A percentile compares a stretch with the other conserved stretches of the same genome.
Conservation (phyloP, 768 basidiomycete genomes). For the Podaxis mareebaensis region DNA sequence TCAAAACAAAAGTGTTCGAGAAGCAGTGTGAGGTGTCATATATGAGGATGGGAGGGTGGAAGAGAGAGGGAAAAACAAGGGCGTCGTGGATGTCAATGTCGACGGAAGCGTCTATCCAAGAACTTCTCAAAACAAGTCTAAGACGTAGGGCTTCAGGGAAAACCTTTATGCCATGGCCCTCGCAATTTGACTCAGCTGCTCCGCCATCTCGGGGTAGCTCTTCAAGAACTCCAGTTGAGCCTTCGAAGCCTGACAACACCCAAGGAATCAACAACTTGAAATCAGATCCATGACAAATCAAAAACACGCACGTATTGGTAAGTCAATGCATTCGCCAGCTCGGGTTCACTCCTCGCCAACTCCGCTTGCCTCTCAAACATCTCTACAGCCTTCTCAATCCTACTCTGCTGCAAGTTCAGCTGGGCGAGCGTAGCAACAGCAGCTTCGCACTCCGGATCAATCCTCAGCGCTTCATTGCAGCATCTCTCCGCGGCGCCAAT, state of each 20-base stretch:
- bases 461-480: conserved; percentile 82
- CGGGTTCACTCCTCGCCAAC: conserved; percentile 87
- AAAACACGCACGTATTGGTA: conserved; percentile 67
- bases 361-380: conserved; percentile 85
- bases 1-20: neutral
- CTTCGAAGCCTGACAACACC: conserved; percentile 67
- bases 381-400: conserved; percentile 80
- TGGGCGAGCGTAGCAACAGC: conserved; percentile 96
- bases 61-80: neutral
- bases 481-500: conserved; percentile 78
- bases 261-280: conserved; percentile 29
- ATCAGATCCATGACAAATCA: neutral
- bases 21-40: neutral
- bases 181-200: conserved; percentile 51
- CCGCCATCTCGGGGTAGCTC: conserved; percentile 84
- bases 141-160: neutral
- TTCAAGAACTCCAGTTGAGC: conserved; percentile 83
- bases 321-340: conserved; percentile 76
- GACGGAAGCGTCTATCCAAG: neutral
- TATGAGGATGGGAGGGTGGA: neutral
- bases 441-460: conserved; percentile 95
- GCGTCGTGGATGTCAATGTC: neutral
- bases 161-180: conserved; percentile 24
- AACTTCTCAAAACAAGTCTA: neutral
- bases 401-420: conserved; percentile 86